Percentiles rank a stretch among this genome's conserved stretches.
These are phyloP conservation scores for Kwoniella sp. DNA, from an alignment of 768 basidiomycete species.

Conservation along the genomic window DNA sequence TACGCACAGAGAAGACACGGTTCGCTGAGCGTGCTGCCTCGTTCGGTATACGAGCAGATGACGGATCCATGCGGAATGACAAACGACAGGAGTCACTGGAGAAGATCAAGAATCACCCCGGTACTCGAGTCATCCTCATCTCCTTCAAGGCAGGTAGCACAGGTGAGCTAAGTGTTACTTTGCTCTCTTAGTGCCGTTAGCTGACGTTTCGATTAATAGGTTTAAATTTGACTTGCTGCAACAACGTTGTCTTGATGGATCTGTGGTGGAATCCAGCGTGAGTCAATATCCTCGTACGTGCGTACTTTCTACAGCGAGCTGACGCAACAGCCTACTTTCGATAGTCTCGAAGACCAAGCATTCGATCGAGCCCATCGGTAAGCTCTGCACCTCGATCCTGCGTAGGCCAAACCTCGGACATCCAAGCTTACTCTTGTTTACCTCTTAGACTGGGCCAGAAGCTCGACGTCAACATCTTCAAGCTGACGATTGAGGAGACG, in stretches of 20 bases:
- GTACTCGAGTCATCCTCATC: constrained; percentile 78
- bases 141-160: constrained; percentile 95
- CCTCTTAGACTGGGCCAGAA: constrained; percentile 70
- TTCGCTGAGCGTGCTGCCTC: background rate
- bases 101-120: constrained; percentile 67
- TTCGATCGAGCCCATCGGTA: constrained; percentile 84
- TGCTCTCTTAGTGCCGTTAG: too few species aligned
- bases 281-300: constrained; percentile 9
- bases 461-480: constrained; percentile 72
- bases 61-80: constrained; percentile 78
- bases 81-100: constrained; percentile 75
- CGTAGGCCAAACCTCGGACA: background rate
- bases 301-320: too few species aligned
- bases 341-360: constrained; percentile 78
- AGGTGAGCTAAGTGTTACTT: too few species aligned
- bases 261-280: constrained; percentile 72
- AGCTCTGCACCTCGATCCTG: too few species aligned
- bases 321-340: background rate
- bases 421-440: constrained; percentile 2
- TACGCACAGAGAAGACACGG: background rate
- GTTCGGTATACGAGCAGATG: constrained; percentile 63
- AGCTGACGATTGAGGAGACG: constrained; percentile 76
- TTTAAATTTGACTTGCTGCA: constrained; percentile 87
- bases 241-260: constrained; percentile 90
- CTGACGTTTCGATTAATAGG: too few species aligned